Evolutionary conservation across 768 basidiomycete species (phyloP).

Genomic region (Pisolithus sp.): DNA sequence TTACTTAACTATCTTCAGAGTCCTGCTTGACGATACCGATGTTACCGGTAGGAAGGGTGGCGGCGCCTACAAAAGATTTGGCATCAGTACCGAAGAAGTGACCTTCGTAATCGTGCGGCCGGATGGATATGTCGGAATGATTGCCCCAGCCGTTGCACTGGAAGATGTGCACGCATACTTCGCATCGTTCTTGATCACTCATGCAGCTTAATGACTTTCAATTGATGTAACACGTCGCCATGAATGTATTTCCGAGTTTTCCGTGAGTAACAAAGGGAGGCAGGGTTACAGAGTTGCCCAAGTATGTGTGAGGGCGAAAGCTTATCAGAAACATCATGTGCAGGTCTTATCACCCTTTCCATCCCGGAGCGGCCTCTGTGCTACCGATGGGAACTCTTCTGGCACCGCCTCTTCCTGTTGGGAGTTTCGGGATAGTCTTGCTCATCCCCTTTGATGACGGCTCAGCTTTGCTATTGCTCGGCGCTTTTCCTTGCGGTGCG

Average conservation of each 20-base stretch:
- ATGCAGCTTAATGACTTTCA: no score
- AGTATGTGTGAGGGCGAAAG: background rate
- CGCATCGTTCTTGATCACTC: slow-evolving; percentile 33
- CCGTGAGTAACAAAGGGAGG: no score
- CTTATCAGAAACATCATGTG: background rate
- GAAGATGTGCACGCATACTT: slow-evolving; percentile 45
- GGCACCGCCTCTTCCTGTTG: slow-evolving; percentile 42
- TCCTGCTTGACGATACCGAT: slow-evolving; percentile 33
- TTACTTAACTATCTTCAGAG: slow-evolving; percentile 16
- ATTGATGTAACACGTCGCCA: no score
- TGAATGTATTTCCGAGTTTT: no score
- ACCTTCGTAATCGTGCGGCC: slow-evolving; percentile 35
- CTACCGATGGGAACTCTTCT: slow-evolving; percentile 65
- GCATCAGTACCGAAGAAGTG: slow-evolving; percentile 22
- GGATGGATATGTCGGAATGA: slow-evolving; percentile 35
- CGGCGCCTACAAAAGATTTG: slow-evolving; percentile 28
- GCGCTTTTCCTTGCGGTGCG: slow-evolving; percentile 15
- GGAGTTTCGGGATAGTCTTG: slow-evolving; percentile 26
- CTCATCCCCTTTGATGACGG: slow-evolving; percentile 3
- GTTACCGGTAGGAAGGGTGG: slow-evolving; percentile 26
- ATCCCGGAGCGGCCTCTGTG: slow-evolving; percentile 52
- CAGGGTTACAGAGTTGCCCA: background rate
- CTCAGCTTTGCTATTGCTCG: slow-evolving; percentile 10
- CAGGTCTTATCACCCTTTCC: slow-evolving; percentile 41
- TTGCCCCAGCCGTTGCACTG: slow-evolving; percentile 23